A percentile compares a stretch with the other conserved stretches of the same genome.
Conservation (phyloP, 805 yeast species). For the Starmerella stigmatis region DNA sequence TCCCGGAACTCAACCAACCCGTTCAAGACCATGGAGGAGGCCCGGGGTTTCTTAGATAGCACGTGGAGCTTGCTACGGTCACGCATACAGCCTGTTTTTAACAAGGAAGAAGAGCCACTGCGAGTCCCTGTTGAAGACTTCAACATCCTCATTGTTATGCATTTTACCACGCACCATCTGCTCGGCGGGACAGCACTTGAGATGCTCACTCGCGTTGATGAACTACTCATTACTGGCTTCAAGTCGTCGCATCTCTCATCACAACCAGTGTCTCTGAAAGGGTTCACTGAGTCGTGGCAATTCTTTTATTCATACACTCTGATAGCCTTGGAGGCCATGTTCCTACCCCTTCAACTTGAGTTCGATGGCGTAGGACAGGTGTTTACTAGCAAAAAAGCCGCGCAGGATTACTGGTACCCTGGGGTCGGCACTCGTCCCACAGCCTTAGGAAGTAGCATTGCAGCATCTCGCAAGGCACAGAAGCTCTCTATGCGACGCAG, state of each 20-base stretch:
- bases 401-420: conserved; percentile 32
- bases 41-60: conserved; percentile 35
- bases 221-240: conserved; percentile 39
- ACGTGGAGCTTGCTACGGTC: conserved; percentile 41
- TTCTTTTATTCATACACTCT: conserved; percentile 45
- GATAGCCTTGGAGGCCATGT: conserved; percentile 50
- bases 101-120: conserved; percentile 34
- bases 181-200: conserved; percentile 32
- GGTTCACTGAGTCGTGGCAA: conserved; percentile 40
- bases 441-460: background rate
- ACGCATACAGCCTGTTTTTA: conserved; percentile 39
- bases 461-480: conserved; percentile 14
- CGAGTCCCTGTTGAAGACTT: conserved; percentile 49
- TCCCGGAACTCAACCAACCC: conserved; percentile 25
- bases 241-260: conserved; percentile 23
- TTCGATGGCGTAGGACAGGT: conserved; percentile 38
- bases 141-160: conserved; percentile 39
- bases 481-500: conserved; percentile 24
- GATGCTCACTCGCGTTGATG: conserved; percentile 38
- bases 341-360: conserved; percentile 49
- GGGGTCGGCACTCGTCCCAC: conserved; percentile 17
- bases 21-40: conserved; percentile 30
- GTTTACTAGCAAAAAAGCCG: conserved; percentile 30
- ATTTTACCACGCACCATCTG: conserved; percentile 33
- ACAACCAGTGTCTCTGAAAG: conserved; percentile 15